Percentiles rank a stretch among this genome's conserved stretches.
phyloP scores from a whole-genome alignment of 345 rosid genomes.

The Brassica rapa region DNA sequence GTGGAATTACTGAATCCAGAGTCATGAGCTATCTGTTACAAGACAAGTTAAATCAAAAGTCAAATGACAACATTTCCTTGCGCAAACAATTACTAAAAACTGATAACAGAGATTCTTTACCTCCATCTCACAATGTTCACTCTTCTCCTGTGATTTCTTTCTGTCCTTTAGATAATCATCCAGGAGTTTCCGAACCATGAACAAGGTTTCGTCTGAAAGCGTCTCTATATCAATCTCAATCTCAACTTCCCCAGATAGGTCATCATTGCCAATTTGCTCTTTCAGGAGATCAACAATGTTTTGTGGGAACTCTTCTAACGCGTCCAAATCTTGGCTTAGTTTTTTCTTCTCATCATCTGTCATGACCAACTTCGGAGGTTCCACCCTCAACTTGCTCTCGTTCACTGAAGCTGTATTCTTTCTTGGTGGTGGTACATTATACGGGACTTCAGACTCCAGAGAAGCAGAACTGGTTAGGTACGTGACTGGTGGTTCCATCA shows the following conservation, averaged over 20 bases:
- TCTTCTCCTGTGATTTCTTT: slow-evolving; percentile 50
- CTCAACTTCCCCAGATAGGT: slow-evolving; percentile 66
- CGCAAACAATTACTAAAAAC: slow-evolving; percentile 20
- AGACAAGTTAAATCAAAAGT: slow-evolving; percentile 30
- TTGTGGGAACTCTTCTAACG: slow-evolving; percentile 71
- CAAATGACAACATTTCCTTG: slow-evolving; percentile 16
- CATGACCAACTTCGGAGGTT: slow-evolving; percentile 52
- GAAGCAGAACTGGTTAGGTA: slow-evolving; percentile 42
- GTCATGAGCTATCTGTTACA: slow-evolving; percentile 58
- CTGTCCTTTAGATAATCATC: slow-evolving; percentile 67
- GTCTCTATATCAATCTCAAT: slow-evolving; percentile 86
- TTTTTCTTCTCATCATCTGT: slow-evolving; percentile 56
- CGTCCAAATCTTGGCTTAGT: slow-evolving; percentile 58
- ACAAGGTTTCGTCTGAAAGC: slow-evolving; percentile 66
- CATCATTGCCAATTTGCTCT: slow-evolving; percentile 58
- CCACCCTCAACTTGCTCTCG: slow-evolving; percentile 45
- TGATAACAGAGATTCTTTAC: slow-evolving; percentile 42
- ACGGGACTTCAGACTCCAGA: slow-evolving; percentile 38
- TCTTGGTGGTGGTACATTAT: slow-evolving; percentile 43
- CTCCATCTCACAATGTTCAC: slow-evolving; percentile 79
- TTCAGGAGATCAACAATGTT: slow-evolving; percentile 66
- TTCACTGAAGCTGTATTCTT: slow-evolving; percentile 45
- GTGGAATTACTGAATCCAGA: slow-evolving; percentile 72
- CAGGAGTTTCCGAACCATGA: slow-evolving; percentile 63
- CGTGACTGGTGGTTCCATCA: slow-evolving; percentile 29